phyloP scores from a whole-genome alignment of 805 yeast species.

The Candida ovalis region DNA sequence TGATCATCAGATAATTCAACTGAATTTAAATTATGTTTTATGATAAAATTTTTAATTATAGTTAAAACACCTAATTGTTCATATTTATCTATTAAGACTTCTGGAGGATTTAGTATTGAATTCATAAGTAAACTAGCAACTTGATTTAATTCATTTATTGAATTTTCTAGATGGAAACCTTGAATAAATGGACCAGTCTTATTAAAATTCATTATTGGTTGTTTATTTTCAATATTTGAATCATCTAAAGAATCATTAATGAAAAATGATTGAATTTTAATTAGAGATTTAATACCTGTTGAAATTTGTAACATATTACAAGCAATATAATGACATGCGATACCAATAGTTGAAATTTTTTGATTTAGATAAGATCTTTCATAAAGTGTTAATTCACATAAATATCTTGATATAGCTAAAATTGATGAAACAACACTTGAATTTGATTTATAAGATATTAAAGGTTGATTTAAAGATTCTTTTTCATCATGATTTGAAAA shows the following conservation, averaged over 20 bases:
- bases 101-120: constrained; percentile 44
- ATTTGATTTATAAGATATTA: constrained; percentile 26
- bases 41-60: constrained; percentile 34
- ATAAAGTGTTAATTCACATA: constrained; percentile 52
- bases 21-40: constrained; percentile 12
- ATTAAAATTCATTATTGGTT: constrained; percentile 34
- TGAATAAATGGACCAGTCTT: constrained; percentile 44
- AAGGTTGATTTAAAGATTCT: constrained; percentile 24
- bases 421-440: constrained; percentile 46
- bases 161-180: constrained; percentile 41
- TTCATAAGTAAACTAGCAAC: constrained; percentile 41
- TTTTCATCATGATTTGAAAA: constrained; percentile 32
- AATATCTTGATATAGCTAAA: constrained; percentile 49
- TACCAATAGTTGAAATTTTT: constrained; percentile 43
- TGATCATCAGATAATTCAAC: not conserved
- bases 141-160: constrained; percentile 38
- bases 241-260: constrained; percentile 12
- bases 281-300: constrained; percentile 37
- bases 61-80: constrained; percentile 51
- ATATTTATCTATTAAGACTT: constrained; percentile 49
- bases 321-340: constrained; percentile 50
- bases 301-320: constrained; percentile 50
- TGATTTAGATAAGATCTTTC: constrained; percentile 42
- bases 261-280: constrained; percentile 14
- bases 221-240: constrained; percentile 32